These are phyloP conservation scores for Mucuna pruriens DNA, from an alignment of 306 rosid genomes.

Conservation along the genomic window DNA sequence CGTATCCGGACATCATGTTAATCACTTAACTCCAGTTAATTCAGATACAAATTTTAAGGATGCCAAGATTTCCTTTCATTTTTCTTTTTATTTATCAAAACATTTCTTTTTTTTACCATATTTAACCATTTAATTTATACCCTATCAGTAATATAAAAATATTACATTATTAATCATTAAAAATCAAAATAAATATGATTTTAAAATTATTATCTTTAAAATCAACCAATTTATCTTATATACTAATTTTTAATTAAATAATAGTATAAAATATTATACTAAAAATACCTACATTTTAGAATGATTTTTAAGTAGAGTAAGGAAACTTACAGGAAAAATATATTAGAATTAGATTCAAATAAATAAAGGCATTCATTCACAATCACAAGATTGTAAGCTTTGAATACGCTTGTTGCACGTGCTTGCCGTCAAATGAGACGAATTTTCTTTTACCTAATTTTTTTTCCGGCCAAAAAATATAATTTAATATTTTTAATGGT, in stretches of 20 bases:
- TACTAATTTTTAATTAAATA: no score
- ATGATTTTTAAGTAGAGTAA: background rate
- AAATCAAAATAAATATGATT: no score
- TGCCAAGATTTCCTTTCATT: background rate
- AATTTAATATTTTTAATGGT: background rate
- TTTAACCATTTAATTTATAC: no score
- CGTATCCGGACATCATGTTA: background rate
- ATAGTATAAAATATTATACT: no score
- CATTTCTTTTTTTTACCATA: background rate
- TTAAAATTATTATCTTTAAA: no score
- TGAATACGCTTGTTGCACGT: background rate
- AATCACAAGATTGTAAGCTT: background rate
- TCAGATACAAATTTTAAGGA: background rate
- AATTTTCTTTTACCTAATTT: background rate
- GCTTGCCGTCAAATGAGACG: background rate
- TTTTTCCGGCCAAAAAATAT: background rate
- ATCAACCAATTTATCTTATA: no score
- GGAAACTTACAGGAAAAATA: background rate
- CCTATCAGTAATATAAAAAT: no score
- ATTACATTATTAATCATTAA: no score
- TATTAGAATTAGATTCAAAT: background rate
- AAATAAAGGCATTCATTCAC: background rate
- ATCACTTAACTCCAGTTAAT: background rate
- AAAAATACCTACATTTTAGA: no score
- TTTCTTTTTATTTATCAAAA: background rate